phyloP scores from a whole-genome alignment of 148 eudicot species.

The Nepenthes mirabilis region DNA sequence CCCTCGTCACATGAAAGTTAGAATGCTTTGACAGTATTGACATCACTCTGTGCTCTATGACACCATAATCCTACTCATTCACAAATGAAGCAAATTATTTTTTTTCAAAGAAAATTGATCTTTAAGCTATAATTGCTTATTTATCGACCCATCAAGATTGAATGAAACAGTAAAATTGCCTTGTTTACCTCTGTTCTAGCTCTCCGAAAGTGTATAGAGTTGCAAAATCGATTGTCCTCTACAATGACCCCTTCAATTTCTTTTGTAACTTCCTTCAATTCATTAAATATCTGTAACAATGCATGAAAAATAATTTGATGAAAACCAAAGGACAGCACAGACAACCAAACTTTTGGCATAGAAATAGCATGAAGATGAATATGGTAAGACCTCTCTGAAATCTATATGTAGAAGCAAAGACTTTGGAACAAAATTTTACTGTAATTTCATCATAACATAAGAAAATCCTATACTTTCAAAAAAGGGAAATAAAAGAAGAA shows the following conservation, averaged over 20 bases:
- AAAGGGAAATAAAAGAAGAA: no score
- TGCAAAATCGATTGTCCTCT: constrained; percentile 53
- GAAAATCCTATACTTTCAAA: no score
- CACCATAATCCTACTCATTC: constrained; percentile 23
- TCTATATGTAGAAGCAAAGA: background rate
- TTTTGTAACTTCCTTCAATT: constrained; percentile 28
- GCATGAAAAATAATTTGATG: background rate
- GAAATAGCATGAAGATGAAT: background rate
- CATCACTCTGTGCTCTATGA: constrained; percentile 26
- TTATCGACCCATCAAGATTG: no score
- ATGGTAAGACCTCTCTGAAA: background rate
- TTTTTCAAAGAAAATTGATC: background rate
- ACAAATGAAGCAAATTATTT: background rate
- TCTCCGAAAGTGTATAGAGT: constrained; percentile 51
- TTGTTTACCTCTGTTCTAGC: constrained; percentile 34
- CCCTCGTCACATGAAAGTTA: constrained; percentile 32
- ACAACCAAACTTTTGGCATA: constrained; percentile 1
- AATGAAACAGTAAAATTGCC: background rate
- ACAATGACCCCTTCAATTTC: constrained; percentile 32
- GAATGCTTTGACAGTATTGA: constrained; percentile 22
- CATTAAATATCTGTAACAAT: constrained; percentile 19
- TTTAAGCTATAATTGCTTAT: no score
- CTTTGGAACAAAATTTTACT: background rate
- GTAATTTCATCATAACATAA: no score
- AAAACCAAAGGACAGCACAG: background rate